Conservation (phyloP, 2,329 filamentous ascomycete genomes). For the Xylariaceae sp. region DNA sequence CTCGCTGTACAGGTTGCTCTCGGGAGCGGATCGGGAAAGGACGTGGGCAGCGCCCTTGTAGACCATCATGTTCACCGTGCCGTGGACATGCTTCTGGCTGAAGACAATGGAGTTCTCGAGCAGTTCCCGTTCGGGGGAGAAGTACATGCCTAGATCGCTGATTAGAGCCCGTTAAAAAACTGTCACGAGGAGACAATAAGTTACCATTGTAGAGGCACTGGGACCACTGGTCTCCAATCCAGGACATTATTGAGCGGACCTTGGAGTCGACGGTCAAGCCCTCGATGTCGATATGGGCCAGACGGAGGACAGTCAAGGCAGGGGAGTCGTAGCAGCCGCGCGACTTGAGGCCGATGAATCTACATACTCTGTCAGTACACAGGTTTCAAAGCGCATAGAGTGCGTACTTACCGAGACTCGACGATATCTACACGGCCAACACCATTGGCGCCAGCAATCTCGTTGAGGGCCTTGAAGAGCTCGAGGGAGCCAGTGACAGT, state of each 20-base stretch:
- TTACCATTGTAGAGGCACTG: conserved; percentile 41
- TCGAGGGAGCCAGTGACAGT: conserved; percentile 63
- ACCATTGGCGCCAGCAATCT: conserved; percentile 61
- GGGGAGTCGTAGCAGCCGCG: conserved; percentile 75
- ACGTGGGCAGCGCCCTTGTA: conserved; percentile 42
- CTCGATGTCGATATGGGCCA: conserved; percentile 47
- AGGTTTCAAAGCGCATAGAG: not conserved
- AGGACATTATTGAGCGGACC: conserved; percentile 53
- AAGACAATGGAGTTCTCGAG: conserved; percentile 53
- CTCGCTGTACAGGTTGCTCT: conserved; percentile 47
- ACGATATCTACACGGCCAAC: conserved; percentile 80
- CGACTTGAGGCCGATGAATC: conserved; percentile 67
- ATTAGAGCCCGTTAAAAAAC: no score
- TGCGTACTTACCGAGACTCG: conserved; percentile 5
- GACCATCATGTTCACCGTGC: conserved; percentile 33
- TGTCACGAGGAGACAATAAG: conserved; percentile 51
- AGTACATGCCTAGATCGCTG: not conserved
- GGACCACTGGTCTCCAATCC: conserved; percentile 50
- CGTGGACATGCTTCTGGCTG: conserved; percentile 48
- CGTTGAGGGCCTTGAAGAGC: conserved; percentile 67
- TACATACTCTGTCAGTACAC: conserved; percentile 40
- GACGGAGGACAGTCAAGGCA: conserved; percentile 36
- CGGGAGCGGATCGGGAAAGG: conserved; percentile 37
- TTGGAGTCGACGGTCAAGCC: conserved; percentile 53
- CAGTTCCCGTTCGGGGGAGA: not conserved